Percentiles rank a stretch among this genome's conserved stretches.
Evolutionary conservation across 1,284 basidiomycete species (phyloP).

Genomic region (Malassezia obtusa): DNA sequence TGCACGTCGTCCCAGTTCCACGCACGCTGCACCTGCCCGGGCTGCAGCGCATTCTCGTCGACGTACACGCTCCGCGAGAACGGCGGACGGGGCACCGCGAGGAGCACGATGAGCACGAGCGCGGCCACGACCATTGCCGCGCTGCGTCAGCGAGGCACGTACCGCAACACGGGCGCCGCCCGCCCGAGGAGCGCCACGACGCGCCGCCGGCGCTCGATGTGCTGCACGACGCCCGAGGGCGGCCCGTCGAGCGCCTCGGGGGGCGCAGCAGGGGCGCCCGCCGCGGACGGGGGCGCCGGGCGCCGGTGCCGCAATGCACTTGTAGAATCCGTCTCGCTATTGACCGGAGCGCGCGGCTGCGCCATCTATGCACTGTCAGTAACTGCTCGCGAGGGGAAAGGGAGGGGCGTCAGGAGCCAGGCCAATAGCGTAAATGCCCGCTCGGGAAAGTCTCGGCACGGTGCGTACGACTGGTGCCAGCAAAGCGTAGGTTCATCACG

Average conservation of each 20-base stretch:
- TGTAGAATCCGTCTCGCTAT: background rate
- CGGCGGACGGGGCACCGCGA: constrained; percentile 30
- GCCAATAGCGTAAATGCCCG: constrained; percentile 21
- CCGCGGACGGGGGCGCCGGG: no score
- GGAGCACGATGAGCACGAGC: constrained; percentile 23
- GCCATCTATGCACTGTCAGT: constrained; percentile 3
- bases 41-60: constrained; percentile 46
- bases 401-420: constrained; percentile 14
- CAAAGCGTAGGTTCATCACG: constrained; percentile 19
- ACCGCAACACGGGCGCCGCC: background rate
- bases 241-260: background rate
- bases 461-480: constrained; percentile 20
- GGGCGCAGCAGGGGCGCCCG: background rate
- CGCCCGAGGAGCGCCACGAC: background rate
- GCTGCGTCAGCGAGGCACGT: background rate
- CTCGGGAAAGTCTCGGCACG: constrained; percentile 17
- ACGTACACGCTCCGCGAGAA: constrained; percentile 38
- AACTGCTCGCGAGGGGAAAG: background rate
- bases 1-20: constrained; percentile 36
- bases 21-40: constrained; percentile 27
- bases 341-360: background rate
- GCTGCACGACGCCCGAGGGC: background rate
- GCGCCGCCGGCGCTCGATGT: background rate
- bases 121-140: constrained; percentile 16
- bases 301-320: no score